Base-by-base conservation (phyloP, 1,284 basidiomycete genomes). In the Violaceomyces palustris region DNA sequence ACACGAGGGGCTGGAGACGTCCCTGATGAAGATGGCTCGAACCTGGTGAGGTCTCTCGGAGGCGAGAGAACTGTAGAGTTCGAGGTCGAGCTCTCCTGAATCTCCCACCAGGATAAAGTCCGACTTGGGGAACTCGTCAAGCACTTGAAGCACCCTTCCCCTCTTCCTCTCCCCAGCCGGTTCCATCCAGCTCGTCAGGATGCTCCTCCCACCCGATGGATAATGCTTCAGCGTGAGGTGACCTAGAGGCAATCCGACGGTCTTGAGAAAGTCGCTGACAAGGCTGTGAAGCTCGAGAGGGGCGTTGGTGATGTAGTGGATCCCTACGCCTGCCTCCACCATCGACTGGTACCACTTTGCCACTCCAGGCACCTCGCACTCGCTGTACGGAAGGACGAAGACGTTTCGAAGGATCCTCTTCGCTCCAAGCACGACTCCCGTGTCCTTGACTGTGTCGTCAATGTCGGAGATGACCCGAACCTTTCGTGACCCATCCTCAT, bases 401-500 rank as follows among this genome's bases (percentile, higher is more conserved):
- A 78, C 77, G 50, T 79, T 79, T 6, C 77, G 72, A 32, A 69
- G 54, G 23, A 74, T 70, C 22, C 74, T 51, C 50, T 67, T 67
- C 11, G 69, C 65, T 5, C 74, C 74, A 6, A 58, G 64, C 1
- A 73, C 51, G 3, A 75, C 72, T 24, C 74, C 67, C 1, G 74
- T 74, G 36, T 69, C 61, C 38, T 93, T 96, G 53, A 94, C 80
- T 0, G 92, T 97, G 72, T 97, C 92, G 72, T 97, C 92, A 33
- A 97, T 85, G 67, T 97, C 92, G 1, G 88, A 92, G 25, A 96
- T 84, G 42, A 94, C 11, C 89, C 67, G 40, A 11, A 63, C 51
- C 24, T 45, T 30, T 12, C 57, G 50, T 2, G 33, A 5, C 26
- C 42, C 45, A 25, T 61, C 61, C 18, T 57, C 50, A 19, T 51